A percentile compares a stretch with the other conserved stretches of the same genome.
Evolutionary conservation across 2,329 filamentous ascomycete genomes (phyloP).

Genomic region (Clarireedia sp.): DNA sequence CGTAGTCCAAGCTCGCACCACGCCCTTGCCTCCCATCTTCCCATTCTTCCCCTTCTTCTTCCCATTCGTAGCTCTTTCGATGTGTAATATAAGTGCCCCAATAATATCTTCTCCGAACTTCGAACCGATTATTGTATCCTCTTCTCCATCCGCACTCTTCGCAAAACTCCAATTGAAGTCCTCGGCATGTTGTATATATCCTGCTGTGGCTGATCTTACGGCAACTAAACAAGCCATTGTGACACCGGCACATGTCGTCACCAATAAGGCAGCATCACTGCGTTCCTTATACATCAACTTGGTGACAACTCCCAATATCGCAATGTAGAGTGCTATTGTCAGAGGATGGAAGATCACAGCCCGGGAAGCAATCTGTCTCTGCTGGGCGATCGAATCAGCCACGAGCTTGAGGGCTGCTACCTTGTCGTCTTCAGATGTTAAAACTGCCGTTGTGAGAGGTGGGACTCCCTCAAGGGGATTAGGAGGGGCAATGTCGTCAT

Average conservation of each 20-base stretch:
- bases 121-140: conserved; percentile 56
- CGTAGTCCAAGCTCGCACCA: conserved; percentile 80
- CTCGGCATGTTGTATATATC: conserved; percentile 40
- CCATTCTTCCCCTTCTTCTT: conserved; percentile 23
- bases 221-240: conserved; percentile 55
- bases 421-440: conserved; percentile 50
- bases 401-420: conserved; percentile 63
- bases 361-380: conserved; percentile 49
- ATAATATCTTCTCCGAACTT: conserved; percentile 62
- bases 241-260: conserved; percentile 52
- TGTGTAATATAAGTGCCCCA: conserved; percentile 60
- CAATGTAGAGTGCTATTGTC: conserved; percentile 40
- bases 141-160: conserved; percentile 29
- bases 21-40: conserved; percentile 52
- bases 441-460: conserved; percentile 53
- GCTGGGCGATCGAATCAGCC: conserved; percentile 75
- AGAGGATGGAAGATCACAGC: conserved; percentile 41
- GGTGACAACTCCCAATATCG: conserved; percentile 38
- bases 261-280: conserved; percentile 45
- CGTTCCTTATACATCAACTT: conserved; percentile 33
- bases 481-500: conserved; percentile 27
- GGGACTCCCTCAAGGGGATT: conserved; percentile 44
- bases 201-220: conserved; percentile 51
- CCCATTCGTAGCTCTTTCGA: conserved; percentile 38
- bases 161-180: conserved; percentile 25